phyloP scores from a whole-genome alignment of 441 rosid genomes.

The Rhodomyrtus psidioides region DNA sequence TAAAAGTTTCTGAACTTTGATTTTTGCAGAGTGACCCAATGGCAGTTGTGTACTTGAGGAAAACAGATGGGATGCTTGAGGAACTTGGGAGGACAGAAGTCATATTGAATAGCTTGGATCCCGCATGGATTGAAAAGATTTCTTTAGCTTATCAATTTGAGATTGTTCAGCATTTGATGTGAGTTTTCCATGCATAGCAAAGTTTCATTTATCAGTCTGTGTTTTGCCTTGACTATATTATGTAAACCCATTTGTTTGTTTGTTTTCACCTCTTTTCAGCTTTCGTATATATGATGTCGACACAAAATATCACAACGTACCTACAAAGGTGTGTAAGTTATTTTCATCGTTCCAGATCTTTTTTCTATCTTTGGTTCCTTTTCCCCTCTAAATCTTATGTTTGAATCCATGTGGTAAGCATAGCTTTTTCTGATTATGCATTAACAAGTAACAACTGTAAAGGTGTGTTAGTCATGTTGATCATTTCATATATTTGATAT shows the following conservation, averaged over 20 bases:
- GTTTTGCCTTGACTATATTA: background rate
- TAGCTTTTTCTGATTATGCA: background rate
- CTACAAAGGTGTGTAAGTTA: constrained; percentile 44
- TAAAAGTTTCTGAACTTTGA: background rate
- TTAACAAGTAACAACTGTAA: constrained; percentile 25
- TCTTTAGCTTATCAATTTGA: constrained; percentile 73
- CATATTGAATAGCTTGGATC: constrained; percentile 53
- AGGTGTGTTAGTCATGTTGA: constrained; percentile 26
- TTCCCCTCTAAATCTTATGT: background rate
- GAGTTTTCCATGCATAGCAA: constrained; percentile 14
- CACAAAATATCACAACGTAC: constrained; percentile 48
- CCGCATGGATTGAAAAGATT: constrained; percentile 68
- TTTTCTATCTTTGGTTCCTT: background rate
- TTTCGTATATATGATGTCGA: constrained; percentile 68
- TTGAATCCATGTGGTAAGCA: background rate
- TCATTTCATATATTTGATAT: background rate
- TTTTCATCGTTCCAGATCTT: background rate
- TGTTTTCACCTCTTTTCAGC: constrained; percentile 22
- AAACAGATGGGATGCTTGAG: constrained; percentile 51
- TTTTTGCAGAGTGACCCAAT: constrained; percentile 76
- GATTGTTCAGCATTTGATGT: constrained; percentile 65
- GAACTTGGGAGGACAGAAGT: constrained; percentile 93
- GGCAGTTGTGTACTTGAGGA: constrained; percentile 52
- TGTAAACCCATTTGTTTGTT: background rate
- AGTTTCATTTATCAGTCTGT: background rate